Evolutionary conservation across 1,139 yeast genomes (phyloP), one percentile per base, ranked within the genome.

Genomic region (Suhomyces wounanorum): DNA sequence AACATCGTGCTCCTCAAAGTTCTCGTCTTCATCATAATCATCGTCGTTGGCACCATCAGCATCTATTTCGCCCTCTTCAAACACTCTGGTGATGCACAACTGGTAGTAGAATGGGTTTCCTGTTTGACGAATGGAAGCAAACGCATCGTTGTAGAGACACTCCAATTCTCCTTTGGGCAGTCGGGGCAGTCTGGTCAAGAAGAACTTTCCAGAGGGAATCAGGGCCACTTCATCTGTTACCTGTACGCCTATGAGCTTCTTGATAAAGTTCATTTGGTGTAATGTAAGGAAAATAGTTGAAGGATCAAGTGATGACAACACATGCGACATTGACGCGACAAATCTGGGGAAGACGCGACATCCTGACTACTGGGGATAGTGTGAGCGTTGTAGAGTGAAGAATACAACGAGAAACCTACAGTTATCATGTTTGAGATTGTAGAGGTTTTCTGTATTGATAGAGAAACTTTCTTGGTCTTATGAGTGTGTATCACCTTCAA

Each of bases 81-180:
- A 82, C 0, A 86, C 88, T 51, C 87, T 81, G 51, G 83, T 83
- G 31, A 92, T 81, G 17, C 86, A 85, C 45, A 94, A 70, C 59
- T 89, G 94, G 64, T 85, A 88, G 59, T 81, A 79, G 62, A 70
- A 87, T 10, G 85, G 84, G 5, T 83, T 77, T 2, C 87, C 77
- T 1, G 95, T 87, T 54, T 81, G 82, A 44, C 91, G 78, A 47
- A 94, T 83, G 1, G 84, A 73, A 16, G 92, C 84, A 48, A 83
- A 83, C 0, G 96, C 94, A 60, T 90, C 96, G 55, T 83, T 87
- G 65, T 64, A 60, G 40, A 94, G 77, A 65, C 97, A 91, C 67
- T 94, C 97, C 41, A 85, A 75, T 28, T 85, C 91, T 3, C 96
- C 94, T 65, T 89, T 89, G 13, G 96, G 97, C 8, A 96, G 87